Percentiles rank a stretch among this genome's conserved stretches.
These are phyloP conservation scores for Talaromyces sp. DNA, from an alignment of 2,329 filamentous ascomycete species.

Conservation along the genomic window DNA sequence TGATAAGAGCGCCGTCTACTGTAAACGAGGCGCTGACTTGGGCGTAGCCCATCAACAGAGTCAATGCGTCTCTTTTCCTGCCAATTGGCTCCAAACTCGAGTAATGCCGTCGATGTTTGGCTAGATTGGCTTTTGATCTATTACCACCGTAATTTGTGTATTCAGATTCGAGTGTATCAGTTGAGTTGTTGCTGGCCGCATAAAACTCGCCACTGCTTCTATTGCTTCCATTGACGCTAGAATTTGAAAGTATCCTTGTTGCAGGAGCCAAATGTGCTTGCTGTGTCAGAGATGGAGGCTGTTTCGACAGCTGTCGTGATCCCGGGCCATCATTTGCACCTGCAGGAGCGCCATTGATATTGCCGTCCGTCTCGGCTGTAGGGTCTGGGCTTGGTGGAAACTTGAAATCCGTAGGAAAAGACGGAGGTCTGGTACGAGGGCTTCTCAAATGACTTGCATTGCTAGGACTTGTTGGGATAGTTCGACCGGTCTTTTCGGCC, in stretches of 20 bases:
- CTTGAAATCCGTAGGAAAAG: slow-evolving; percentile 51
- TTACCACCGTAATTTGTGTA: slow-evolving; percentile 56
- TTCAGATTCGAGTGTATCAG: slow-evolving; percentile 88
- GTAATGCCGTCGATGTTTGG: slow-evolving; percentile 41
- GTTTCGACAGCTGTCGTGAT: slow-evolving; percentile 22
- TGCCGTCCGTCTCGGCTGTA: slow-evolving; percentile 26
- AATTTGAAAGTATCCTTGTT: slow-evolving; percentile 69
- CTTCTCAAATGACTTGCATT: slow-evolving; percentile 38
- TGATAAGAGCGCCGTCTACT: slow-evolving; percentile 85
- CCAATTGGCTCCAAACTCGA: slow-evolving; percentile 40
- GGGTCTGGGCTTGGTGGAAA: slow-evolving; percentile 50
- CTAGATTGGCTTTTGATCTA: slow-evolving; percentile 51
- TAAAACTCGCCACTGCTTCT: slow-evolving; percentile 94
- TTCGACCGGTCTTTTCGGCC: slow-evolving; percentile 30
- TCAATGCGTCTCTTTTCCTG: slow-evolving; percentile 51
- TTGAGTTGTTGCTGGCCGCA: slow-evolving; percentile 89
- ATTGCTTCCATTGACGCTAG: slow-evolving; percentile 73
- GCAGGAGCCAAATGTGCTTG: slow-evolving; percentile 43
- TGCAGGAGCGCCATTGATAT: slow-evolving; percentile 29
- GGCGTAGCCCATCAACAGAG: slow-evolving; percentile 96
- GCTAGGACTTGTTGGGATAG: slow-evolving; percentile 25
- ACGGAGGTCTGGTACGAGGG: slow-evolving; percentile 36
- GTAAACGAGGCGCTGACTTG: slow-evolving; percentile 91
- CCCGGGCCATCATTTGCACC: slow-evolving; percentile 25
- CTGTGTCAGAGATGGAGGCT: slow-evolving; percentile 26